These are phyloP conservation scores for Aspergillus campestris DNA, from an alignment of 495 filamentous ascomycete species.

Conservation along the genomic window DNA sequence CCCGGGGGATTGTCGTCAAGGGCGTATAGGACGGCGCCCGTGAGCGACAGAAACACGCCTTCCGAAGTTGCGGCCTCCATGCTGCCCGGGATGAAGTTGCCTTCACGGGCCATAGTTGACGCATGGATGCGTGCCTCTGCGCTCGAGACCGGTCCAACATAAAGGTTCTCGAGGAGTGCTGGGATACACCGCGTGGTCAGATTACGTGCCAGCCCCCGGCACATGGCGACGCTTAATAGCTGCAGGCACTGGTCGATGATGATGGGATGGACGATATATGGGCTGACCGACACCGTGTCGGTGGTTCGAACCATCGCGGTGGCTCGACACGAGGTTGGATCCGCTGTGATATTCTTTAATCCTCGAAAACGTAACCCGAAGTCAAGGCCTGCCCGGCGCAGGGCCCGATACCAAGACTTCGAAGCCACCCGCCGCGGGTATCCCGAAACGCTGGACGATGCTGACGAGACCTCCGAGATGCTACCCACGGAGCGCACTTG, in stretches of 20 bases:
- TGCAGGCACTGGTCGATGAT: constrained; percentile 38
- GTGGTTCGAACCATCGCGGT: constrained; percentile 13
- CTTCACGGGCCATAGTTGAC: too few species aligned
- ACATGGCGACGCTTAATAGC: constrained; percentile 22
- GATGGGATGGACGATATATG: constrained; percentile 31
- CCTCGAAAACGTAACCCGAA: constrained; percentile 24
- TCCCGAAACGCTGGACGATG: not conserved
- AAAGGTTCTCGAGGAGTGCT: not conserved
- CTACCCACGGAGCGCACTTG: constrained; percentile 9
- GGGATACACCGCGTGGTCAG: constrained; percentile 2
- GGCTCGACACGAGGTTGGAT: constrained; percentile 7
- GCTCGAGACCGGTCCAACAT: too few species aligned
- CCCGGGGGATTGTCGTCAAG: too few species aligned
- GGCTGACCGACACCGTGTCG: not conserved
- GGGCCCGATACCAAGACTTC: constrained; percentile 24
- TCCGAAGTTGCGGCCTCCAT: too few species aligned
- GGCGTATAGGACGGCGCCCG: too few species aligned
- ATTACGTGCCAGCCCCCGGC: constrained; percentile 19
- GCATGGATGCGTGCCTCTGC: too few species aligned
- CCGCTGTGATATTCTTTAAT: constrained; percentile 18
- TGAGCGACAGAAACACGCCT: too few species aligned
- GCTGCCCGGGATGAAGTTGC: too few species aligned
- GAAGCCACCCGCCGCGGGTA: constrained; percentile 1
- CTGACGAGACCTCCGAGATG: not conserved
- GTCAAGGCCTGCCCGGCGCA: constrained; percentile 27